A percentile compares a stretch with the other conserved stretches of the same genome.
Evolutionary conservation across 1,284 basidiomycete species (phyloP).

Genomic region (Apiotrichum porosum): DNA sequence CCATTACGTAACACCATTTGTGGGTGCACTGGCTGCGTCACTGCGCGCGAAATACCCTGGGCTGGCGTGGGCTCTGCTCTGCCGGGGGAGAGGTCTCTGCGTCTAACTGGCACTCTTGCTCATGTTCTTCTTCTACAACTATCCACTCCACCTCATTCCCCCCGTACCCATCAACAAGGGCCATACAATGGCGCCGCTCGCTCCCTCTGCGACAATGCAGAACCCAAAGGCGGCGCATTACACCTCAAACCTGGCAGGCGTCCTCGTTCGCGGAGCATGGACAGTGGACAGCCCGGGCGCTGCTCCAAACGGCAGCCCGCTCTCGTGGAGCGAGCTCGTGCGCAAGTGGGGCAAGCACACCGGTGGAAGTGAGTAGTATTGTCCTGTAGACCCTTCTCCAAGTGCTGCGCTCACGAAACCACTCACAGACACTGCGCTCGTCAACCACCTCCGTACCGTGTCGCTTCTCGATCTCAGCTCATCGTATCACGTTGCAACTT

Average conservation of each 20-base stretch:
- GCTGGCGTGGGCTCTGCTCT: too few relatives aligned
- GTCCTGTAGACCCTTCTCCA: not conserved
- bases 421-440: slow-evolving; percentile 25
- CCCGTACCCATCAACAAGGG: too few relatives aligned
- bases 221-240: slow-evolving; percentile 46
- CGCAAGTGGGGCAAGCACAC: slow-evolving; percentile 87
- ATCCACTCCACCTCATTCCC: not conserved
- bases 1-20: too few relatives aligned
- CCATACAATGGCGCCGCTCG: slow-evolving; percentile 4
- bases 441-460: slow-evolving; percentile 42
- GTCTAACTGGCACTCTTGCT: too few relatives aligned
- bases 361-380: slow-evolving; percentile 44
- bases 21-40: too few relatives aligned
- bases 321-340: slow-evolving; percentile 74
- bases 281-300: slow-evolving; percentile 56
- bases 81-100: too few relatives aligned
- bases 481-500: slow-evolving; percentile 18
- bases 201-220: not conserved
- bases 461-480: slow-evolving; percentile 41
- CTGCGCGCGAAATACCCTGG: too few relatives aligned
- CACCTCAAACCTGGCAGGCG: slow-evolving; percentile 31
- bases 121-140: not conserved
- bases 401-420: not conserved
- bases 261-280: slow-evolving; percentile 45
- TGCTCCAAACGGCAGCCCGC: slow-evolving; percentile 55